Conservation (phyloP, 2,329 filamentous ascomycete genomes). For the Capronia coronata region DNA sequence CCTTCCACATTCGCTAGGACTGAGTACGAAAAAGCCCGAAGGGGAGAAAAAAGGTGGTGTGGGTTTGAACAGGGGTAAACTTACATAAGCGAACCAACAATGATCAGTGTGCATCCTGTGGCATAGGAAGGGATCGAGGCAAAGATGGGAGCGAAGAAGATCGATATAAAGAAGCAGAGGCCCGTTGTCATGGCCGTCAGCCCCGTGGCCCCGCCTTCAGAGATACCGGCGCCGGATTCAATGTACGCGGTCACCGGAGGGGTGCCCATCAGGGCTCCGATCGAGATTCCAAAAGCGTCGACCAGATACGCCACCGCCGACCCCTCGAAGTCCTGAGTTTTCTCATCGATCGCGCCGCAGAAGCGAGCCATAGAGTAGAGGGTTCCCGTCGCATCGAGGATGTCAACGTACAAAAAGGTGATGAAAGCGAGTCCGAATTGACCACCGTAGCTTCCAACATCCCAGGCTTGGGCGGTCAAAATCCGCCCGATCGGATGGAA, state of each 20-base stretch:
- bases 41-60: too few relatives aligned
- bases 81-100: conserved; percentile 84
- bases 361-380: conserved; percentile 87
- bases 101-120: conserved; percentile 77
- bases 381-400: conserved; percentile 79
- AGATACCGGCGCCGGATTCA: conserved; percentile 84
- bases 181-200: conserved; percentile 74
- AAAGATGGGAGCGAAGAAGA: conserved; percentile 88
- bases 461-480: conserved; percentile 67
- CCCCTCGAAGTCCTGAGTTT: conserved; percentile 81
- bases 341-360: conserved; percentile 69
- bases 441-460: conserved; percentile 59
- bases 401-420: conserved; percentile 86
- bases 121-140: conserved; percentile 85
- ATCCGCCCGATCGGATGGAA: conserved; percentile 70
- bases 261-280: conserved; percentile 69
- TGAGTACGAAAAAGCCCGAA: too few relatives aligned
- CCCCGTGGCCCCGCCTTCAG: conserved; percentile 77
- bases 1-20: too few relatives aligned
- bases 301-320: conserved; percentile 77
- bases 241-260: conserved; percentile 82
- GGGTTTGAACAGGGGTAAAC: conserved; percentile 35
- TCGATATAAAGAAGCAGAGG: conserved; percentile 75
- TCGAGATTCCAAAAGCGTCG: conserved; percentile 71
- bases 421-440: conserved; percentile 79